These are phyloP conservation scores for Cercospora beticola DNA, from an alignment of 2,329 filamentous ascomycete genomes.

Conservation along the genomic window DNA sequence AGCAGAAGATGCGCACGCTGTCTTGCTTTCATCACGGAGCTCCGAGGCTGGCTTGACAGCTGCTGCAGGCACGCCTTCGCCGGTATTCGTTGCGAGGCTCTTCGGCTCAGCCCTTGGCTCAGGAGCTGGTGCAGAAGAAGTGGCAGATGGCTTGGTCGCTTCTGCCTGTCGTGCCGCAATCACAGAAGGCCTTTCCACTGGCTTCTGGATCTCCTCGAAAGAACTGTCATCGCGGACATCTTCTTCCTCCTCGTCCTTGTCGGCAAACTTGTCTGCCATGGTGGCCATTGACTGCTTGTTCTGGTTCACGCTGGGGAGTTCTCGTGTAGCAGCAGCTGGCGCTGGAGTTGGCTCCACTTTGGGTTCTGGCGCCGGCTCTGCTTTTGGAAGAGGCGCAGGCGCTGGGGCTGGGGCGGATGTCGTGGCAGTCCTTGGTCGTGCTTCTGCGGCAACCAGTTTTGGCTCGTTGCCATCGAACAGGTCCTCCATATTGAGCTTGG, in stretches of 20 bases:
- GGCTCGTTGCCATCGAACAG: constrained; percentile 82
- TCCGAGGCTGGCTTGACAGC: constrained; percentile 30
- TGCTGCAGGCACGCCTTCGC: constrained; percentile 24
- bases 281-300: constrained; percentile 84
- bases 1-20: constrained; percentile 17
- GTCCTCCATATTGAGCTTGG: constrained; percentile 92
- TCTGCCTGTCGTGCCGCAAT: constrained; percentile 28
- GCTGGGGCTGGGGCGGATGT: constrained; percentile 34
- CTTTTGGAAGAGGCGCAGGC: constrained; percentile 43
- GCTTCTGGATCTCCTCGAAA: constrained; percentile 83
- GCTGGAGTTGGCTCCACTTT: constrained; percentile 51
- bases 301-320: constrained; percentile 70
- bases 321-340: constrained; percentile 45
- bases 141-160: constrained; percentile 19
- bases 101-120: constrained; percentile 22
- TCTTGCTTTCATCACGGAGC: constrained; percentile 29
- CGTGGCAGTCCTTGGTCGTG: constrained; percentile 53
- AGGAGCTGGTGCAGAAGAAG: constrained; percentile 17
- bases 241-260: constrained; percentile 61
- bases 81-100: constrained; percentile 19
- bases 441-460: constrained; percentile 71
- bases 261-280: constrained; percentile 83
- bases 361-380: constrained; percentile 47
- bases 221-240: constrained; percentile 68
- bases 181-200: constrained; percentile 59